Conservation (phyloP, 2,329 filamentous ascomycete species). For the Fusarium cicatricum region DNA sequence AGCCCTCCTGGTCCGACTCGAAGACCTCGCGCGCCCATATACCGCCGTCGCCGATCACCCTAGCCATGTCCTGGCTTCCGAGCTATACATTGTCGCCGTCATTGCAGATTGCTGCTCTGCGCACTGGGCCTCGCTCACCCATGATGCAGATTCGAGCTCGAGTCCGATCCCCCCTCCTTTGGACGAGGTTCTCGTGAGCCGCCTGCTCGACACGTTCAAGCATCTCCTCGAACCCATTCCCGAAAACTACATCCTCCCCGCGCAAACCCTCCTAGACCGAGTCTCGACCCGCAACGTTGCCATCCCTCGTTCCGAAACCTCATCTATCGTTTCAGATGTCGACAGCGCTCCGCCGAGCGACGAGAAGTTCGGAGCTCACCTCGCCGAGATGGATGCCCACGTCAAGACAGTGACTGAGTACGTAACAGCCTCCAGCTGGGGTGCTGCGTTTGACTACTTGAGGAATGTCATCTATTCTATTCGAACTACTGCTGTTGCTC, state of each 20-base stretch:
- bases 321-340: slow-evolving; percentile 25
- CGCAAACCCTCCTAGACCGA: slow-evolving; percentile 66
- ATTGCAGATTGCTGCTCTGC: slow-evolving; percentile 71
- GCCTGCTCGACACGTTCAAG: slow-evolving; percentile 64
- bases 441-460: slow-evolving; percentile 65
- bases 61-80: slow-evolving; percentile 68
- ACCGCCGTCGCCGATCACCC: slow-evolving; percentile 61
- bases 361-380: slow-evolving; percentile 46
- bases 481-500: slow-evolving; percentile 53
- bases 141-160: slow-evolving; percentile 31
- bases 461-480: slow-evolving; percentile 61
- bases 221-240: slow-evolving; percentile 66
- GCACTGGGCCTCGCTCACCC: slow-evolving; percentile 62
- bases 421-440: slow-evolving; percentile 71
- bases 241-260: slow-evolving; percentile 64
- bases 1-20: slow-evolving; percentile 63
- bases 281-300: slow-evolving; percentile 49
- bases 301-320: slow-evolving; percentile 43
- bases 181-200: slow-evolving; percentile 60
- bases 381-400: slow-evolving; percentile 60
- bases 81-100: slow-evolving; percentile 69
- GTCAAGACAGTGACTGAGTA: slow-evolving; percentile 69
- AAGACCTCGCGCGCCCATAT: slow-evolving; percentile 66
- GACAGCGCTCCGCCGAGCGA: slow-evolving; percentile 31
- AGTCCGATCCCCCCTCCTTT: slow-evolving; percentile 50